Evolutionary conservation across 345 rosid species (phyloP), one percentile per base, ranked within the genome.

Genomic region (Lepidium aucheri): DNA sequence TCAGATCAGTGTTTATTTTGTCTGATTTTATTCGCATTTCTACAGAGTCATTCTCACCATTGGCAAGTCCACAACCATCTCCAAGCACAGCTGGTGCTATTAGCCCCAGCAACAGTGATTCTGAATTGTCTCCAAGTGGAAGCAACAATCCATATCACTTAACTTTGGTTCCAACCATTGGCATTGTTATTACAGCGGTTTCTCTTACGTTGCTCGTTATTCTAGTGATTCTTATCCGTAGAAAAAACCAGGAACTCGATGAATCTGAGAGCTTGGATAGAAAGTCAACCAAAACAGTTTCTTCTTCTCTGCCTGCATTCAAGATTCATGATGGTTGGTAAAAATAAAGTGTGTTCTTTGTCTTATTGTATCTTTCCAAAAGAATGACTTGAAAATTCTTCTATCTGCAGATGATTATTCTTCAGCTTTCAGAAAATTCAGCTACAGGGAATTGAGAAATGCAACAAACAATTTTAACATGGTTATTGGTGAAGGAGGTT

Each of bases 401-500:
- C 10, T 41, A 5, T 64, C 15, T 78, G 81, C 65, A 93, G 98
- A 90, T 60, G 82, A 79, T 74, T 53, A 86, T 74, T 53, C 87
- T 16, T 81, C 82, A 54, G 81, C 84, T 85, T 84, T 90, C 47
- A 86, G 24, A 68, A 87, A 82, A 57, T 93, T 81, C 72, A 85
- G 90, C 81, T 93, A 81, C 78, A 86, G 77, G 79, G 95, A 90
- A 65, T 81, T 83, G 33, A 83, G 77, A 79, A 90, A 70, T 75
- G 92, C 92, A 35, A 93, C 98, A 0, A 83, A 83, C 42, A 82
- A 77, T 73, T 88, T 88, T 67, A 81, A 42, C 59, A 78, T 76
- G 0, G 56, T 83, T 18, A 83, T 93, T 69, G 98, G 98, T 60
- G 82, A 76, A 8, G 98, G 98, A 53, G 97, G 97, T 53, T 93